These are phyloP conservation scores for Cladorrhinum sp. DNA, from an alignment of 2,329 filamentous ascomycete genomes.

Conservation along the genomic window DNA sequence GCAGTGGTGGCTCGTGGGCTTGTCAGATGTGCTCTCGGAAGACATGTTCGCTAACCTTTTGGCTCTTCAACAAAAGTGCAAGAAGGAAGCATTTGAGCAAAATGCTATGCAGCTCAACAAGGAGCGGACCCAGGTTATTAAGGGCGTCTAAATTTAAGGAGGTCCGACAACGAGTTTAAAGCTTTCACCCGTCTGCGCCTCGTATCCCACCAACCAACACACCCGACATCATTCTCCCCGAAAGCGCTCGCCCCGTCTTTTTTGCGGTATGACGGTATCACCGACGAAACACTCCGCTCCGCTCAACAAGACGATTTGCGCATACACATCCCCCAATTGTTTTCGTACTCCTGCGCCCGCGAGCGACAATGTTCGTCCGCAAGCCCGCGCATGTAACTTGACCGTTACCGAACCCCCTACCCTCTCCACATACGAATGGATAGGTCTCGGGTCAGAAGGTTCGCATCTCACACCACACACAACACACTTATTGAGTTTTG, in stretches of 20 bases:
- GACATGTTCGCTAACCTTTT: slow-evolving; percentile 37
- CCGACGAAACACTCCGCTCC: neutral
- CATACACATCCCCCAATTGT: neutral
- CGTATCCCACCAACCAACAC: neutral
- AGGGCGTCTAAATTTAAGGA: slow-evolving; percentile 66
- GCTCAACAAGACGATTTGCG: neutral
- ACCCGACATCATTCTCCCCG: neutral
- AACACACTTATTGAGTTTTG: neutral
- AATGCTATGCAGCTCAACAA: slow-evolving; percentile 90
- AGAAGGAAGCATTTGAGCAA: slow-evolving; percentile 92
- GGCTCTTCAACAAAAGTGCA: slow-evolving; percentile 57
- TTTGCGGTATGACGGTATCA: neutral
- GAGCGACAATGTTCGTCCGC: neutral
- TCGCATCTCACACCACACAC: neutral
- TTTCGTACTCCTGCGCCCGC: neutral
- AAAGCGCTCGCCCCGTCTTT: neutral
- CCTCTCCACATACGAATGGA: neutral
- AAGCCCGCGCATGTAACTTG: neutral
- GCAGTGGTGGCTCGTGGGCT: slow-evolving; percentile 29
- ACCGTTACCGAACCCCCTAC: neutral
- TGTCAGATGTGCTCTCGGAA: slow-evolving; percentile 34
- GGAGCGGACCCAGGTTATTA: slow-evolving; percentile 91
- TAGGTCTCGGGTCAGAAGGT: neutral
- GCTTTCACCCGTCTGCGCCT: neutral
- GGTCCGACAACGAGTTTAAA: neutral